Evolutionary conservation across 257 asterid species (phyloP).

Genomic region (Ligustrum vulgare): DNA sequence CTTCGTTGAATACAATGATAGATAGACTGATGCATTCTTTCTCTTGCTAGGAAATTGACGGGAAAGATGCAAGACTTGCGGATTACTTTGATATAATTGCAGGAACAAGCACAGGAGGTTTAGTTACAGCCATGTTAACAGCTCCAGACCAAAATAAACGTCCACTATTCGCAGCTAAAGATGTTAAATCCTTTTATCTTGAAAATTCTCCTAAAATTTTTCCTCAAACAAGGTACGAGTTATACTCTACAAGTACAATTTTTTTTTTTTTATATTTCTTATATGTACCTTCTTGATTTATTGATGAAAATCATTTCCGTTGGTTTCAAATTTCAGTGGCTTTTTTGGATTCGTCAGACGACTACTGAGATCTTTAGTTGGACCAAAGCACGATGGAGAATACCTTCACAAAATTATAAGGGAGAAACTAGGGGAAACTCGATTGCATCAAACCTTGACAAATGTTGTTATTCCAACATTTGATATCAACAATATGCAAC

Average conservation of each 20-base stretch:
- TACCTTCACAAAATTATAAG: slow-evolving; percentile 37
- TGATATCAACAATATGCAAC: slow-evolving; percentile 50
- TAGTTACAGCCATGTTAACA: slow-evolving; percentile 58
- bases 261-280: too few species aligned
- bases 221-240: slow-evolving; percentile 23
- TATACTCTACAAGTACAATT: too few species aligned
- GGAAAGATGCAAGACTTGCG: slow-evolving; percentile 55
- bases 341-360: slow-evolving; percentile 20
- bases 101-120: slow-evolving; percentile 74
- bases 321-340: slow-evolving; percentile 28
- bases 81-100: slow-evolving; percentile 68
- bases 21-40: neutral
- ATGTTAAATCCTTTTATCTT: slow-evolving; percentile 46
- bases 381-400: slow-evolving; percentile 46
- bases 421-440: slow-evolving; percentile 38
- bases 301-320: neutral
- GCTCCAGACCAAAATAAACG: slow-evolving; percentile 50
- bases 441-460: slow-evolving; percentile 37
- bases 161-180: slow-evolving; percentile 54
- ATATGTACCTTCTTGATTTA: neutral
- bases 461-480: slow-evolving; percentile 57
- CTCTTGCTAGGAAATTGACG: slow-evolving; percentile 42
- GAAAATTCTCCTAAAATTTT: slow-evolving; percentile 42
- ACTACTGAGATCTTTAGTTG: slow-evolving; percentile 14
- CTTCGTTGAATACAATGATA: neutral